Percentiles rank a stretch among this genome's conserved stretches.
Evolutionary conservation across 208 protist genomes (phyloP).

Genomic region (Leishmania tarentolae): DNA sequence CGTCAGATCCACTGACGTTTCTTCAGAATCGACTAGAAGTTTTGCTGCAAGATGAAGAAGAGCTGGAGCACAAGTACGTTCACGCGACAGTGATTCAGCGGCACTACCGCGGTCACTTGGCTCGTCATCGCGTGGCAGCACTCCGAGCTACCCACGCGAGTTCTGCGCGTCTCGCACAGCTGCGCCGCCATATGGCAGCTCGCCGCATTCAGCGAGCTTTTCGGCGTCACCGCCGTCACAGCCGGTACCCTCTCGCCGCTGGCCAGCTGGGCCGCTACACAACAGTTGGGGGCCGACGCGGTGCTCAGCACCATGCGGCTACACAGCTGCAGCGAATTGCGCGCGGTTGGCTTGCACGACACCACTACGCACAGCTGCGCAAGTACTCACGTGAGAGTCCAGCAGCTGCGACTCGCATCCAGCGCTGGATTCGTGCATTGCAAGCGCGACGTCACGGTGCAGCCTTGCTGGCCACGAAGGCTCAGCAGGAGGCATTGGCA

Average conservation of each 20-base stretch:
- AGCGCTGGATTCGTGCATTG: constrained; percentile 57
- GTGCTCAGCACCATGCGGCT: constrained; percentile 49
- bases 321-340: constrained; percentile 66
- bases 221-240: constrained; percentile 36
- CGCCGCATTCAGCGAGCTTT: constrained; percentile 61
- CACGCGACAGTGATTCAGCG: constrained; percentile 67
- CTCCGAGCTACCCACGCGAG: constrained; percentile 29
- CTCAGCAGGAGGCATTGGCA: constrained; percentile 17
- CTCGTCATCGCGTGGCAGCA: constrained; percentile 31
- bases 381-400: constrained; percentile 36
- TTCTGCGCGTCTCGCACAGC: constrained; percentile 34
- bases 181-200: constrained; percentile 50
- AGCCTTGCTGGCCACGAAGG: constrained; percentile 25
- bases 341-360: constrained; percentile 68
- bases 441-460: constrained; percentile 33
- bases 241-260: constrained; percentile 19
- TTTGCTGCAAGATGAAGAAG: constrained; percentile 78
- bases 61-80: constrained; percentile 72
- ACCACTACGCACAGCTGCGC: constrained; percentile 26
- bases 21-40: constrained; percentile 73
- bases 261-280: constrained; percentile 7
- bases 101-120: constrained; percentile 60
- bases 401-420: constrained; percentile 40
- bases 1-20: constrained; percentile 49
- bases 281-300: constrained; percentile 13